Conservation (phyloP, 2,329 filamentous ascomycete species). For the Ramularia endophylla region DNA sequence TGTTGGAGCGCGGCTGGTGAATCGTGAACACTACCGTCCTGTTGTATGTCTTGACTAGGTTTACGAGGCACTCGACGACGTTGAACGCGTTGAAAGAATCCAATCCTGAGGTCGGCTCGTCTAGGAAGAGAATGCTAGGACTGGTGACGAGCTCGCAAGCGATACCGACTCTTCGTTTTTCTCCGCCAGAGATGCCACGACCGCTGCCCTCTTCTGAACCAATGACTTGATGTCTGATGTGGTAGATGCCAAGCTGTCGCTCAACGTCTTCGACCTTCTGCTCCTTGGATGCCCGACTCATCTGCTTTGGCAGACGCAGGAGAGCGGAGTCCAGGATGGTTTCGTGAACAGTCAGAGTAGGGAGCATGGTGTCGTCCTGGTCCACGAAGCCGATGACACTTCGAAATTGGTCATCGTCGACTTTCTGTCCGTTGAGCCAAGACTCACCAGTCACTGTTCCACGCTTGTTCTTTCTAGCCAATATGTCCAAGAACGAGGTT, state of each 20-base stretch:
- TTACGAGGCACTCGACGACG: constrained; percentile 92
- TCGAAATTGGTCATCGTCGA: constrained; percentile 77
- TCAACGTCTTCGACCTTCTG: constrained; percentile 90
- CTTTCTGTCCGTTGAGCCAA: constrained; percentile 88
- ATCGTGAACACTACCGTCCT: constrained; percentile 98
- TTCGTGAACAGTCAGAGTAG: constrained; percentile 94
- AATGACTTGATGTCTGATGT: constrained; percentile 91
- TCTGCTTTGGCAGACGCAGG: constrained; percentile 83
- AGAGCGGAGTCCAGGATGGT: constrained; percentile 93
- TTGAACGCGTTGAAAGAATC: constrained; percentile 99
- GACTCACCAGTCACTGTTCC: constrained; percentile 74
- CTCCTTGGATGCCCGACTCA: constrained; percentile 82
- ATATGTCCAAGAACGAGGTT: constrained; percentile 92
- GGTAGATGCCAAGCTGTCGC: constrained; percentile 87
- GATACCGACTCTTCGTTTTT: constrained; percentile 93
- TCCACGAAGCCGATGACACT: constrained; percentile 95
- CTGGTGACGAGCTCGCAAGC: constrained; percentile 97
- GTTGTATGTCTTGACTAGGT: constrained; percentile 91
- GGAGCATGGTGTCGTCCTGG: constrained; percentile 94
- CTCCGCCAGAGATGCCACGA: constrained; percentile 92
- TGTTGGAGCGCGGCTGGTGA: constrained; percentile 95
- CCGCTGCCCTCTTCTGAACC: constrained; percentile 93
- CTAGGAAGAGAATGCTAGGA: constrained; percentile 92
- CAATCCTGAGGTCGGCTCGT: constrained; percentile 92
- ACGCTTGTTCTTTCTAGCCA: constrained; percentile 95